These are phyloP conservation scores for Tolypocladium nubicola DNA, from an alignment of 2,329 filamentous ascomycete species.

Conservation along the genomic window DNA sequence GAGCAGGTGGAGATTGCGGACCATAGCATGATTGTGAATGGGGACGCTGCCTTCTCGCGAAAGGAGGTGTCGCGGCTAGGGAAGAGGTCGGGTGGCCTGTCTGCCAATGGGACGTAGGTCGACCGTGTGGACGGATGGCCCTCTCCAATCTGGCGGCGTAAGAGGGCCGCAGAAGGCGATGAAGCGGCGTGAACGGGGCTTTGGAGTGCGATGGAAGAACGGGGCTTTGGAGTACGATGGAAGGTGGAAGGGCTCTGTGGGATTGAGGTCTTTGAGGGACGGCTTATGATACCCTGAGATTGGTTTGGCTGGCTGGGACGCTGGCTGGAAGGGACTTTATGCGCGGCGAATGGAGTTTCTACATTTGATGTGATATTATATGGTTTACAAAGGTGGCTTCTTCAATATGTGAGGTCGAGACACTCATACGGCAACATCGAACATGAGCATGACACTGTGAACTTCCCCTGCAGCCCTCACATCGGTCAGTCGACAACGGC, in stretches of 20 bases:
- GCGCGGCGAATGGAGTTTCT: background rate
- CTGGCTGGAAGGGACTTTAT: background rate
- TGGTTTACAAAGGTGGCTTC: too few species aligned
- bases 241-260: background rate
- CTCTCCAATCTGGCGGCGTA: background rate
- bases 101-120: slow-evolving; percentile 8
- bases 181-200: background rate
- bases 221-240: background rate
- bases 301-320: background rate
- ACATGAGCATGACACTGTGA: too few species aligned
- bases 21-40: slow-evolving; percentile 55
- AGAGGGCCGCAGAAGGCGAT: background rate
- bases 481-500: too few species aligned
- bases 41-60: slow-evolving; percentile 40
- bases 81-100: slow-evolving; percentile 23
- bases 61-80: slow-evolving; percentile 40
- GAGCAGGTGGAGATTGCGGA: slow-evolving; percentile 44
- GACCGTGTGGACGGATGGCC: background rate
- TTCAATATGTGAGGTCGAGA: too few species aligned
- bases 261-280: background rate
- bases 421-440: too few species aligned
- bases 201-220: background rate
- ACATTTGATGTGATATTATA: background rate
- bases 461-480: too few species aligned
- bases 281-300: background rate